Percentiles rank a stretch among this genome's conserved stretches.
These are phyloP conservation scores for Taxillus chinensis DNA, from an alignment of 164 flowering plant species.

Conservation along the genomic window DNA sequence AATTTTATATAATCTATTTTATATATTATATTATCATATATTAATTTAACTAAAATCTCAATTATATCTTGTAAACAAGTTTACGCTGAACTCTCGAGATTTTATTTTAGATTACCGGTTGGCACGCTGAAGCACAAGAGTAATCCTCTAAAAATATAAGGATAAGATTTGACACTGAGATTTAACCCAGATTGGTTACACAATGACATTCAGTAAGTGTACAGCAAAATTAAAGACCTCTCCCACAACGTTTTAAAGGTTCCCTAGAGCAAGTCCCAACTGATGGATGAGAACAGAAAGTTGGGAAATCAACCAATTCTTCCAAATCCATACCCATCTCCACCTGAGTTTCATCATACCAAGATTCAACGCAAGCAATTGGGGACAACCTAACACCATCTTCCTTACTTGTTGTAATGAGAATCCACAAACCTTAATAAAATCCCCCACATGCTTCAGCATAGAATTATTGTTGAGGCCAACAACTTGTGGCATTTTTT, in stretches of 20 bases:
- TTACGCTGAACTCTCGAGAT: too few species aligned
- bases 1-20: too few species aligned
- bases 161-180: too few species aligned
- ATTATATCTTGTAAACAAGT: too few species aligned
- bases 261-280: constrained; percentile 81
- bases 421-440: constrained; percentile 68
- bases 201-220: too few species aligned
- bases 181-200: too few species aligned
- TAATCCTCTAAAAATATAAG: too few species aligned
- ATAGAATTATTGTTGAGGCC: constrained; percentile 48
- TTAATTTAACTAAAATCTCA: too few species aligned
- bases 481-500: constrained; percentile 90
- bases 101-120: too few species aligned
- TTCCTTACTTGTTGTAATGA: constrained; percentile 45
- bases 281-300: constrained; percentile 87
- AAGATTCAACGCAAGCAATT: constrained; percentile 66
- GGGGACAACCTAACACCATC: constrained; percentile 84
- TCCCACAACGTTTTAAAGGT: constrained; percentile 77
- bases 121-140: too few species aligned
- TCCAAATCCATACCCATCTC: constrained; percentile 67
- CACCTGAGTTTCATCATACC: constrained; percentile 62
- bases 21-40: too few species aligned
- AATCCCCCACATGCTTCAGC: constrained; percentile 62
- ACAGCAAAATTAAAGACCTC: too few species aligned
- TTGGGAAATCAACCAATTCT: constrained; percentile 76